phyloP scores from a whole-genome alignment of 257 asterid species.

The Galeopsis tetrahit region DNA sequence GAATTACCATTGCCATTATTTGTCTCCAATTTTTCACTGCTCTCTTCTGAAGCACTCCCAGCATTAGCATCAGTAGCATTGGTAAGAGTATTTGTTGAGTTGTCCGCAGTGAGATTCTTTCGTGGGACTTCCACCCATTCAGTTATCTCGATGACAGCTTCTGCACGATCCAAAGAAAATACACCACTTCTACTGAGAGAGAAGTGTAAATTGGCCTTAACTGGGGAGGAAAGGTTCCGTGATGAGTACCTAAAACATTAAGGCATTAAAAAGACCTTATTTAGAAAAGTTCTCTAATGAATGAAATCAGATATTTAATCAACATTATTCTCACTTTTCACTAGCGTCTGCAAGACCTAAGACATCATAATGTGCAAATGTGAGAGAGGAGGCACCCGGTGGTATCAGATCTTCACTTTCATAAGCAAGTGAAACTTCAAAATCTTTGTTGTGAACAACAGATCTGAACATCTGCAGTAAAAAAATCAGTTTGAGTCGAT shows the following conservation, averaged over 20 bases:
- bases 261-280: constrained; percentile 26
- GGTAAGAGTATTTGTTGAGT: constrained; percentile 71
- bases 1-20: constrained; percentile 46
- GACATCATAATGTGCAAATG: constrained; percentile 82
- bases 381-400: constrained; percentile 69
- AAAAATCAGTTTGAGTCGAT: constrained; percentile 24
- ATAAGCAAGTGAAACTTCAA: constrained; percentile 89
- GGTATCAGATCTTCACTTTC: constrained; percentile 80
- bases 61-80: constrained; percentile 59
- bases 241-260: constrained; percentile 71
- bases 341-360: constrained; percentile 82
- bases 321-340: constrained; percentile 65
- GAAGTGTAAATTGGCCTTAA: constrained; percentile 93
- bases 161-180: constrained; percentile 85
- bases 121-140: constrained; percentile 98
- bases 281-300: constrained; percentile 26
- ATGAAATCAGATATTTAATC: constrained; percentile 27
- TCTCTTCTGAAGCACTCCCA: constrained; percentile 59
- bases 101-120: constrained; percentile 81
- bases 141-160: constrained; percentile 88
- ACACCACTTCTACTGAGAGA: constrained; percentile 95
- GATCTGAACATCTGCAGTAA: constrained; percentile 87
- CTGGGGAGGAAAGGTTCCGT: constrained; percentile 89
- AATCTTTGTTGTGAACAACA: constrained; percentile 80
- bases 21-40: constrained; percentile 51